These are phyloP conservation scores for Alternaria gansuensis DNA, from an alignment of 2,329 filamentous ascomycete genomes.

Conservation along the genomic window DNA sequence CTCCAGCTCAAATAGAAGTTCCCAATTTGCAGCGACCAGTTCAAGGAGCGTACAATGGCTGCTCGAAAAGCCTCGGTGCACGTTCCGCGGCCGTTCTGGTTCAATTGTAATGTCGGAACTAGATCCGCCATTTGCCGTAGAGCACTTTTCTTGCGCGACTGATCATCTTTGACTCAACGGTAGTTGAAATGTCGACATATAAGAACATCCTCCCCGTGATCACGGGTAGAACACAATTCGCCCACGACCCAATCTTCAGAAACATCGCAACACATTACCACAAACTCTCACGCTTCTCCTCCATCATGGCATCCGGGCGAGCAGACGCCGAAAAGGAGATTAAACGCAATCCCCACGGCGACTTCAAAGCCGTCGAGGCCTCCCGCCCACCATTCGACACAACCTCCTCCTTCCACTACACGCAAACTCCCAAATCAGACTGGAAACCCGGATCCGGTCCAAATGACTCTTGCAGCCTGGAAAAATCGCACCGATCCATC, in stretches of 20 bases:
- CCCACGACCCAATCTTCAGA: neutral
- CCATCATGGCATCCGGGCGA: slow-evolving; percentile 43
- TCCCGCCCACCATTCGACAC: slow-evolving; percentile 69
- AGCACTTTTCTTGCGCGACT: slow-evolving; percentile 11
- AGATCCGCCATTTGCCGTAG: slow-evolving; percentile 31
- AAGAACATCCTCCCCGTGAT: slow-evolving; percentile 3
- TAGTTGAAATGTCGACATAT: slow-evolving; percentile 6
- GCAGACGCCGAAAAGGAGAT: slow-evolving; percentile 58
- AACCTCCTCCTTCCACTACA: slow-evolving; percentile 62
- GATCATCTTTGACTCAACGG: slow-evolving; percentile 13
- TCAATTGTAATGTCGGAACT: slow-evolving; percentile 25
- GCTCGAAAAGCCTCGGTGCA: slow-evolving; percentile 5
- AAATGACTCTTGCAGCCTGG: slow-evolving; percentile 64
- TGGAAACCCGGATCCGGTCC: slow-evolving; percentile 74
- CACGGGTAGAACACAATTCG: neutral
- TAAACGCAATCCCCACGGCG: slow-evolving; percentile 73
- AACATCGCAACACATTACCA: neutral
- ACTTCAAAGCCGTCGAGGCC: slow-evolving; percentile 77
- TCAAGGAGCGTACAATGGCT: neutral
- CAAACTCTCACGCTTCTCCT: neutral
- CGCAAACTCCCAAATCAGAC: slow-evolving; percentile 68
- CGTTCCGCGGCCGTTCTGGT: slow-evolving; percentile 21
- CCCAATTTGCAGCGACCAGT: neutral
- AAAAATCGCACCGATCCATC: slow-evolving; percentile 75
- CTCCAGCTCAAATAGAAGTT: neutral